Evolutionary conservation across 1,284 basidiomycete species (phyloP).

Genomic region (Somion occarium): DNA sequence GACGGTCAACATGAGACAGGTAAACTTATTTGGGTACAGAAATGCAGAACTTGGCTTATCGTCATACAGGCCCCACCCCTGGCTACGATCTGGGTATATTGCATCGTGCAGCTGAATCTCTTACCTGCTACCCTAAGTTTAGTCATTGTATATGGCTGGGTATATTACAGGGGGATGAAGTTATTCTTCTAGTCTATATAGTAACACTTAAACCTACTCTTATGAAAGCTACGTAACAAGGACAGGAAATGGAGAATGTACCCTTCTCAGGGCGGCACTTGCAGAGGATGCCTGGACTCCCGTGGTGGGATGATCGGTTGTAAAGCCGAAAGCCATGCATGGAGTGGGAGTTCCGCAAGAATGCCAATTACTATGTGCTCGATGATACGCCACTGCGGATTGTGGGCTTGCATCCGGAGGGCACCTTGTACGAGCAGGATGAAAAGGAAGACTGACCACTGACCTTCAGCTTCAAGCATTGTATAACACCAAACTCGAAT

Average conservation of each 20-base stretch:
- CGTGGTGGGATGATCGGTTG: too few relatives aligned
- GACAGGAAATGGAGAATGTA: too few relatives aligned
- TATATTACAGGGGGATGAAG: slow-evolving; percentile 57
- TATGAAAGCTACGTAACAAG: too few relatives aligned
- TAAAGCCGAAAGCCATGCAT: too few relatives aligned
- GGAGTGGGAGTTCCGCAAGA: too few relatives aligned
- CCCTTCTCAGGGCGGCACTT: too few relatives aligned
- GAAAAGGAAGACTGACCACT: slow-evolving; percentile 2
- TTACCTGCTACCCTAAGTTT: slow-evolving; percentile 56
- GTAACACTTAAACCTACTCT: background rate
- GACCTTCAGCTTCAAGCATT: too few relatives aligned
- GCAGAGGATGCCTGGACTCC: too few relatives aligned
- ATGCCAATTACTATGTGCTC: slow-evolving; percentile 45
- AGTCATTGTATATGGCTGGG: slow-evolving; percentile 45
- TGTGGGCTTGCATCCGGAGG: slow-evolving; percentile 57
- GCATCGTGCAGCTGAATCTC: slow-evolving; percentile 61
- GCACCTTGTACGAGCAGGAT: slow-evolving; percentile 80
- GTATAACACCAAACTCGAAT: too few relatives aligned
- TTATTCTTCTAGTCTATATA: slow-evolving; percentile 26
- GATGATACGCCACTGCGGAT: slow-evolving; percentile 75
- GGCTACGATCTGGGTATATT: slow-evolving; percentile 72
- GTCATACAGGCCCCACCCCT: slow-evolving; percentile 59
- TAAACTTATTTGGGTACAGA: slow-evolving; percentile 21
- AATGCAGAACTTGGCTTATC: background rate
- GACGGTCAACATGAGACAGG: slow-evolving; percentile 68